Evolutionary conservation across 2,329 filamentous ascomycete species (phyloP).

Genomic region (Stemphylium beticola): DNA sequence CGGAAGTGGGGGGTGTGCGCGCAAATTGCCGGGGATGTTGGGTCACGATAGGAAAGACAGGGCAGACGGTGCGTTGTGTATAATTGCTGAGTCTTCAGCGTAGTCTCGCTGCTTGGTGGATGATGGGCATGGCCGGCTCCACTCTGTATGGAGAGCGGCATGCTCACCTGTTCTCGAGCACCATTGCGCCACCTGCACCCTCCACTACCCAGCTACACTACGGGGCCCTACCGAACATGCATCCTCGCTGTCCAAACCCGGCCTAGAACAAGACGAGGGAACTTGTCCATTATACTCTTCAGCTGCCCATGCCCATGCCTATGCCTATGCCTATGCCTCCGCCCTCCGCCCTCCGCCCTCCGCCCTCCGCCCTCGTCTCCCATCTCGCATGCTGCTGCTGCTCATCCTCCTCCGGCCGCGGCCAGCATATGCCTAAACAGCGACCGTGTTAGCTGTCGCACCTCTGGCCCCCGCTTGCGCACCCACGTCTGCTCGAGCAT

Average conservation of each 20-base stretch:
- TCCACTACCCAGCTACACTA: constrained; percentile 7
- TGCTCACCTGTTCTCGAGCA: constrained; percentile 11
- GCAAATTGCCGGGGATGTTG: background rate
- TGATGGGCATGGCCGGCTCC: constrained; percentile 4
- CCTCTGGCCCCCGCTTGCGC: constrained; percentile 12
- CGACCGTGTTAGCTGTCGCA: constrained; percentile 4
- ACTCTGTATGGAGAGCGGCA: constrained; percentile 17
- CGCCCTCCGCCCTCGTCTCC: too few relatives aligned
- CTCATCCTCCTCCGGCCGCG: background rate
- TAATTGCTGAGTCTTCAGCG: background rate
- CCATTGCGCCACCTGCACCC: constrained; percentile 15
- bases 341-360: too few relatives aligned
- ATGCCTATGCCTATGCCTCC: too few relatives aligned
- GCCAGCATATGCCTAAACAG: constrained; percentile 2
- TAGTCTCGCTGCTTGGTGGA: background rate
- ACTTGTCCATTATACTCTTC: too few relatives aligned
- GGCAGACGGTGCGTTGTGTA: background rate
- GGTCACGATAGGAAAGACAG: background rate
- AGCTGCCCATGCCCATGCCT: background rate
- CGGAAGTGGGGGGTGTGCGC: background rate
- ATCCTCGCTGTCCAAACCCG: background rate
- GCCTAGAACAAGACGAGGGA: background rate
- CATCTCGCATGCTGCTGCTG: background rate
- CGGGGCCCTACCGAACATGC: constrained; percentile 7
- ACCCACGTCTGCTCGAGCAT: constrained; percentile 1